Conservation (phyloP, 306 rosid species). For the Malus sylvestris region DNA sequence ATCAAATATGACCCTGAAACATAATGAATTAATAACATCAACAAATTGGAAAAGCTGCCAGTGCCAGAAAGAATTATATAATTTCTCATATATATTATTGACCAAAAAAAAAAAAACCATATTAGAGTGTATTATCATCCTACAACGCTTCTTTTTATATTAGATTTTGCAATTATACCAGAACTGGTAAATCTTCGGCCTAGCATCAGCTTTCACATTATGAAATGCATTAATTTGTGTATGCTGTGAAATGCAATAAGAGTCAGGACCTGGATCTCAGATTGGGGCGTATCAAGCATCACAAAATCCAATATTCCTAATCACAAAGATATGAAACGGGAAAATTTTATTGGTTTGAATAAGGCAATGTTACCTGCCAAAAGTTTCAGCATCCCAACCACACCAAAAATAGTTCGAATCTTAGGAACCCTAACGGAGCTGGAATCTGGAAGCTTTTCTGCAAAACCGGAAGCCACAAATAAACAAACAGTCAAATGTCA, state of each 20-base stretch:
- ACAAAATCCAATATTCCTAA: not conserved
- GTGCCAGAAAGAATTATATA: not conserved
- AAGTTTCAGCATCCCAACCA: conserved; percentile 82
- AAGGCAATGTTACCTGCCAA: conserved; percentile 60
- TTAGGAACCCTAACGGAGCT: conserved; percentile 67
- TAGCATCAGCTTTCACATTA: not conserved
- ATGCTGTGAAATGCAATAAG: not conserved
- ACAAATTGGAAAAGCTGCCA: conserved; percentile 11
- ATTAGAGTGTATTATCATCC: not conserved
- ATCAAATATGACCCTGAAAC: conserved; percentile 71
- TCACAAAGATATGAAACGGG: not conserved
- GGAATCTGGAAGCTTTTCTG: conserved; percentile 81
- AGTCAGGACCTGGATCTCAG: not conserved
- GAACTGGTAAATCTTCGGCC: not conserved
- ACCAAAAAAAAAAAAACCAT: no score
- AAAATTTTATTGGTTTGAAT: not conserved
- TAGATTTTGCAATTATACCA: not conserved
- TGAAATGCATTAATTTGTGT: not conserved
- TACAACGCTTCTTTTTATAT: not conserved
- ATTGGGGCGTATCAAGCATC: not conserved
- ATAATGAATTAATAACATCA: conserved; percentile 17
- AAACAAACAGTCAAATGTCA: not conserved
- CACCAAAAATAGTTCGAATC: conserved; percentile 67
- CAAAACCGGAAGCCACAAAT: not conserved
- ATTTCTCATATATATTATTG: not conserved